These are phyloP conservation scores for Sporobolomyces pararoseus DNA, from an alignment of 768 basidiomycete species.

Conservation along the genomic window DNA sequence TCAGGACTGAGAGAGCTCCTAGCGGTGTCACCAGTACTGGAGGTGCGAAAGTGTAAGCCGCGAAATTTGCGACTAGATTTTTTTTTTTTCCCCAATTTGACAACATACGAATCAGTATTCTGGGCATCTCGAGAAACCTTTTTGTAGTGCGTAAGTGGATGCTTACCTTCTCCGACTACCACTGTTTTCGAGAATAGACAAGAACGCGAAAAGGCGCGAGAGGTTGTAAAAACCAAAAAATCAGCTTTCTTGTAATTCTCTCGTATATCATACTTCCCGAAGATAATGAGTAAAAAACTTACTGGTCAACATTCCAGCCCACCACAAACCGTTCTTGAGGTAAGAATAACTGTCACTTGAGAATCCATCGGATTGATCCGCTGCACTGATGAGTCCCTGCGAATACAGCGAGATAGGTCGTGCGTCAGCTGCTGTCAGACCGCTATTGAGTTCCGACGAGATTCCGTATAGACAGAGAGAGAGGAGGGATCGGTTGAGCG, in stretches of 20 bases:
- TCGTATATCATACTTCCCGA: too few relatives aligned
- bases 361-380: conserved; percentile 52
- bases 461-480: background rate
- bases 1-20: conserved; percentile 92
- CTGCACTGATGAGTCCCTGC: conserved; percentile 88
- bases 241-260: too few relatives aligned
- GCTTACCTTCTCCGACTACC: conserved; percentile 81
- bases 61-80: conserved; percentile 66
- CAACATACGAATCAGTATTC: background rate
- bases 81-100: too few relatives aligned
- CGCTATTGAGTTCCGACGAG: too few relatives aligned
- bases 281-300: conserved; percentile 49
- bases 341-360: conserved; percentile 83
- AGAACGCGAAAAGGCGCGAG: too few relatives aligned
- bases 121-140: background rate
- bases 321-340: conserved; percentile 89
- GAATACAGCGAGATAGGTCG: too few relatives aligned
- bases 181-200: conserved; percentile 55
- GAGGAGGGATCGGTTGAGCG: background rate
- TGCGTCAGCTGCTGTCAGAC: too few relatives aligned
- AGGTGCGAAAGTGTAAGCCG: conserved; percentile 95
- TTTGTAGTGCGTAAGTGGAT: conserved; percentile 40
- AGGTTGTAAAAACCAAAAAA: too few relatives aligned
- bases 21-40: conserved; percentile 96
- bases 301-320: conserved; percentile 91